Conservation (phyloP, 192 early-diverging fungal genomes). For the Coemansia sp. region DNA sequence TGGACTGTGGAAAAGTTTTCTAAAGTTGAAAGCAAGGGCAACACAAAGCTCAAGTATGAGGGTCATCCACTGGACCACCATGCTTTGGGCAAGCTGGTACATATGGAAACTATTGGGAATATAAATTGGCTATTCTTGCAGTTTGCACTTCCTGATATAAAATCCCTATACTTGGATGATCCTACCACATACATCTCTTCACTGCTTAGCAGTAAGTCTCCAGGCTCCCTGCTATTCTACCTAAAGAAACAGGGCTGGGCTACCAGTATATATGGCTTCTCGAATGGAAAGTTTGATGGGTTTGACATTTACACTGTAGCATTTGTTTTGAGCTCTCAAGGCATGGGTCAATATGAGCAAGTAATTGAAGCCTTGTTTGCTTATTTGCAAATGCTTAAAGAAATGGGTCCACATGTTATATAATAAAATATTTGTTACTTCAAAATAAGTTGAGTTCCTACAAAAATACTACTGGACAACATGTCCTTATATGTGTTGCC, state of each 20-base stretch:
- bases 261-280: background rate
- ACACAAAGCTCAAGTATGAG: constrained; percentile 58
- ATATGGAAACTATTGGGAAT: constrained; percentile 20
- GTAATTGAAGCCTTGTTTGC: constrained; percentile 24
- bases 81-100: constrained; percentile 68
- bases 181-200: no score
- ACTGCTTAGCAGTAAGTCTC: background rate
- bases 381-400: constrained; percentile 29
- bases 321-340: background rate
- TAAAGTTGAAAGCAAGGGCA: constrained; percentile 66
- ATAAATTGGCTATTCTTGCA: background rate
- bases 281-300: background rate
- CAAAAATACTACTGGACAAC: no score
- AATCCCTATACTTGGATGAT: background rate
- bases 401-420: constrained; percentile 23
- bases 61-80: constrained; percentile 65
- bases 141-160: background rate
- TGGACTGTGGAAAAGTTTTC: constrained; percentile 82
- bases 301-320: background rate
- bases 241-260: background rate
- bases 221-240: background rate
- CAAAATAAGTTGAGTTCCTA: no score
- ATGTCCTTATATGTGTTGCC: no score
- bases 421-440: no score
- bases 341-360: constrained; percentile 9